Evolutionary conservation across 2,329 filamentous ascomycete genomes (phyloP).

Genomic region (Colletotrichum orchidophilum): DNA sequence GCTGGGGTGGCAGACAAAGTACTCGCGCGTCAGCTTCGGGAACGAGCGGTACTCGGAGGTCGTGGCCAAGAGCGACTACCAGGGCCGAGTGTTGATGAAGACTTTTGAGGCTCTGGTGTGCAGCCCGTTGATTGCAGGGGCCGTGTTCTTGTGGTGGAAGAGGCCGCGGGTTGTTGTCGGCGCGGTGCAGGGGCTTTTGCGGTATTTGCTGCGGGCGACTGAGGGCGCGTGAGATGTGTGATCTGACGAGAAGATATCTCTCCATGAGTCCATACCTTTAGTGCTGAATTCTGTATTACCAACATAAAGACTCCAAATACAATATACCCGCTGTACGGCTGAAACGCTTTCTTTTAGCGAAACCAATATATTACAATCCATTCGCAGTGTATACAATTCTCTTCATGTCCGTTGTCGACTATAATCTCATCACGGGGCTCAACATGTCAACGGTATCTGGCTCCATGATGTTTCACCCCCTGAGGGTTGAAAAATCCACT

Average conservation of each 20-base stretch:
- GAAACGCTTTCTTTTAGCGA: neutral
- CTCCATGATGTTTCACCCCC: neutral
- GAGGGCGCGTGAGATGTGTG: neutral
- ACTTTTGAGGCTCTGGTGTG: constrained; percentile 27
- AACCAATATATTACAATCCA: neutral
- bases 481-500: too few relatives aligned
- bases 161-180: constrained; percentile 24
- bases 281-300: neutral
- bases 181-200: constrained; percentile 9
- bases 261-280: too few relatives aligned
- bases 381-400: neutral
- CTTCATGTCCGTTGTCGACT: too few relatives aligned
- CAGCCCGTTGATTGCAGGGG: constrained; percentile 28
- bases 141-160: constrained; percentile 34
- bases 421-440: too few relatives aligned
- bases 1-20: constrained; percentile 91
- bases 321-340: neutral
- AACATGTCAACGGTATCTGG: too few relatives aligned
- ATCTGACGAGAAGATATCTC: neutral
- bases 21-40: constrained; percentile 90
- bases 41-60: constrained; percentile 93
- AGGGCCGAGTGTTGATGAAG: constrained; percentile 68
- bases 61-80: constrained; percentile 72
- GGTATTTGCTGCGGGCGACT: neutral
- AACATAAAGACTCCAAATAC: neutral